phyloP scores from a whole-genome alignment of 1,139 yeast genomes.

The Entelexis paramagnoliae region DNA sequence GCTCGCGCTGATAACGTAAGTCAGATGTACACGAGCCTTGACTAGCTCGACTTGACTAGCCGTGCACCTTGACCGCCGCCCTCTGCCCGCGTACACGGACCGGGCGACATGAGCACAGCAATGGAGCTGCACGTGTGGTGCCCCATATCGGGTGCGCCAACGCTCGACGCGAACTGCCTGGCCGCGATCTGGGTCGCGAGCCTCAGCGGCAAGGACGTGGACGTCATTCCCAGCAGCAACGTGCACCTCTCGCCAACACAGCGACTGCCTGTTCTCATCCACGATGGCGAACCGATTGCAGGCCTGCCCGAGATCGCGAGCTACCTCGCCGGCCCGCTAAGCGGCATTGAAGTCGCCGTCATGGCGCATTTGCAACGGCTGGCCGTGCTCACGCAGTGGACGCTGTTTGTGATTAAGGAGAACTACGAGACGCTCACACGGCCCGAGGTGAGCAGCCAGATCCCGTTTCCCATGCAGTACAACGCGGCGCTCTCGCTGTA shows the following conservation, averaged over 20 bases:
- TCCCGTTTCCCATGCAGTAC: conserved; percentile 83
- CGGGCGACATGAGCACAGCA: not conserved
- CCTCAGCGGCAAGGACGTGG: conserved; percentile 18
- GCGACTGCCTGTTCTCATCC: conserved; percentile 47
- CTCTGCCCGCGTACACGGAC: not conserved
- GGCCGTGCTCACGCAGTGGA: conserved; percentile 48
- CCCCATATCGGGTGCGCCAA: conserved; percentile 26
- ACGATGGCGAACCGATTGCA: conserved; percentile 37
- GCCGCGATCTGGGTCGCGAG: conserved; percentile 36
- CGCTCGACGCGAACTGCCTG: conserved; percentile 39
- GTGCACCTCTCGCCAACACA: conserved; percentile 24
- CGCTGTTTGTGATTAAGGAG: conserved; percentile 46
- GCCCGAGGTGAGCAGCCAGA: conserved; percentile 44
- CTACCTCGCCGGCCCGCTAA: conserved; percentile 28
- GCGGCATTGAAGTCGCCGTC: conserved; percentile 30
- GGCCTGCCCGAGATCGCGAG: conserved; percentile 40
- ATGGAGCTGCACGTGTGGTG: conserved; percentile 55
- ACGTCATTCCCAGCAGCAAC: conserved; percentile 19
- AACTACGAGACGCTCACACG: conserved; percentile 62
- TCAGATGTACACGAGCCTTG: not conserved
- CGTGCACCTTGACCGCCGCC: not conserved
- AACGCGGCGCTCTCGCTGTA: conserved; percentile 49
- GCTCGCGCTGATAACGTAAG: not conserved
- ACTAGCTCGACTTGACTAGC: not conserved
- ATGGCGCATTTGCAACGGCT: conserved; percentile 37